Evolutionary conservation across 345 rosid genomes (phyloP).

Genomic region (Streptanthus diversifolius): DNA sequence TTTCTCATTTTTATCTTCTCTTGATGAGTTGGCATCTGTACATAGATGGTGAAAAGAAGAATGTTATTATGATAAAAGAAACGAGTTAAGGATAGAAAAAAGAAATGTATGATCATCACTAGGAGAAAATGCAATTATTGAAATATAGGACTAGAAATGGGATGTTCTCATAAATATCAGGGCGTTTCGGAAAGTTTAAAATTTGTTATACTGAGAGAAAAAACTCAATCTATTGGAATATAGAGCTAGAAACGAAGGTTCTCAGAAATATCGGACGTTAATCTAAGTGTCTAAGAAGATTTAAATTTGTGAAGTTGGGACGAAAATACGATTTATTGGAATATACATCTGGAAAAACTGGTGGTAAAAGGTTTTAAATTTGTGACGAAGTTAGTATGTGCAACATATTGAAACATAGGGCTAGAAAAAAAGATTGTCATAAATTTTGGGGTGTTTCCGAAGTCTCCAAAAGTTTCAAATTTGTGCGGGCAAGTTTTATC

Average conservation of each 20-base stretch:
- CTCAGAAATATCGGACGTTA: background rate
- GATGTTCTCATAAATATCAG: background rate
- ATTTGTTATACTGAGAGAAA: background rate
- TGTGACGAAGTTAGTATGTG: background rate
- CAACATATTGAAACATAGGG: background rate
- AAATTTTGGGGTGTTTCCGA: background rate
- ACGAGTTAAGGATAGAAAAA: background rate
- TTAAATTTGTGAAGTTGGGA: background rate
- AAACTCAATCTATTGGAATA: background rate
- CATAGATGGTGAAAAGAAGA: background rate
- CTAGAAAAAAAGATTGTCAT: background rate
- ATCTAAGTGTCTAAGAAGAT: background rate
- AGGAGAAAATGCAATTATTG: background rate
- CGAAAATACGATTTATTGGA: background rate
- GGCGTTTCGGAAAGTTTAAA: background rate
- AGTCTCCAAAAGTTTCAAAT: slow-evolving; percentile 13
- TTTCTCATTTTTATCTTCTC: background rate
- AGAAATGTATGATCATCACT: background rate
- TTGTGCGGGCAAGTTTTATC: slow-evolving; percentile 16
- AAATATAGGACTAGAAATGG: background rate
- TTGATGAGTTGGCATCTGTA: background rate
- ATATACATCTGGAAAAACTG: background rate
- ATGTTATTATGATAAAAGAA: background rate
- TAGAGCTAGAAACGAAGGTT: background rate
- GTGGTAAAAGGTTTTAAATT: background rate